Percentiles rank a stretch among this genome's conserved stretches.
Conservation (phyloP, 2,329 filamentous ascomycete species). For the Ophiosphaerella korrae region DNA sequence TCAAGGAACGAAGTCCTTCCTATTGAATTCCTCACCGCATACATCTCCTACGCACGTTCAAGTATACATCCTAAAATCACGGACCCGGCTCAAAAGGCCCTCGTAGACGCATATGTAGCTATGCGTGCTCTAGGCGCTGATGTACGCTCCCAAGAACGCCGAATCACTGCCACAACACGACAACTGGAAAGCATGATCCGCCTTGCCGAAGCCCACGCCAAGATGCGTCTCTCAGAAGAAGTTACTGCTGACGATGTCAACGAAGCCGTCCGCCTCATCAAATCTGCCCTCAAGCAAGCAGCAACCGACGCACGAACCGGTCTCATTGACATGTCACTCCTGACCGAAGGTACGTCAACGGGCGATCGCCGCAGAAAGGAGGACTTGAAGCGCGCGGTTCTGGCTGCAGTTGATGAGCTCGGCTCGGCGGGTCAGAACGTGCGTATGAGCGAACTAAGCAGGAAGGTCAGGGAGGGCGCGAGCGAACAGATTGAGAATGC, state of each 20-base stretch:
- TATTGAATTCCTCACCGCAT: slow-evolving; percentile 92
- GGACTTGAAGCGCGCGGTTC: slow-evolving; percentile 80
- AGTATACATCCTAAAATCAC: slow-evolving; percentile 84
- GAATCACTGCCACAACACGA: slow-evolving; percentile 95
- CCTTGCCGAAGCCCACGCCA: slow-evolving; percentile 92
- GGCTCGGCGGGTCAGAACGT: slow-evolving; percentile 64
- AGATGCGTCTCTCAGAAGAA: slow-evolving; percentile 82
- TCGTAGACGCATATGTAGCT: slow-evolving; percentile 85
- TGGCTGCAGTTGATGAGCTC: slow-evolving; percentile 80
- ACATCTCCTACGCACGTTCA: slow-evolving; percentile 93
- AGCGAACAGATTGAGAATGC: slow-evolving; percentile 69
- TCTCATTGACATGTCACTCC: slow-evolving; percentile 92
- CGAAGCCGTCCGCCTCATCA: slow-evolving; percentile 91
- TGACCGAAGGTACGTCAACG: slow-evolving; percentile 92
- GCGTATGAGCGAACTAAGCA: slow-evolving; percentile 77
- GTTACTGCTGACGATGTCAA: slow-evolving; percentile 84
- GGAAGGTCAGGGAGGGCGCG: slow-evolving; percentile 66
- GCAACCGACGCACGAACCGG: slow-evolving; percentile 92
- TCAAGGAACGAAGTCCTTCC: slow-evolving; percentile 76
- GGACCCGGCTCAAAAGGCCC: slow-evolving; percentile 77
- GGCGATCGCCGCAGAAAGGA: slow-evolving; percentile 82
- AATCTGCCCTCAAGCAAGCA: slow-evolving; percentile 91
- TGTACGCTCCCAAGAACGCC: slow-evolving; percentile 81
- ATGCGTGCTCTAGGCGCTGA: slow-evolving; percentile 87
- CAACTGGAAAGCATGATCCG: slow-evolving; percentile 99